Conservation (phyloP, 1,284 basidiomycete species). For the Malassezia brasiliensis region DNA sequence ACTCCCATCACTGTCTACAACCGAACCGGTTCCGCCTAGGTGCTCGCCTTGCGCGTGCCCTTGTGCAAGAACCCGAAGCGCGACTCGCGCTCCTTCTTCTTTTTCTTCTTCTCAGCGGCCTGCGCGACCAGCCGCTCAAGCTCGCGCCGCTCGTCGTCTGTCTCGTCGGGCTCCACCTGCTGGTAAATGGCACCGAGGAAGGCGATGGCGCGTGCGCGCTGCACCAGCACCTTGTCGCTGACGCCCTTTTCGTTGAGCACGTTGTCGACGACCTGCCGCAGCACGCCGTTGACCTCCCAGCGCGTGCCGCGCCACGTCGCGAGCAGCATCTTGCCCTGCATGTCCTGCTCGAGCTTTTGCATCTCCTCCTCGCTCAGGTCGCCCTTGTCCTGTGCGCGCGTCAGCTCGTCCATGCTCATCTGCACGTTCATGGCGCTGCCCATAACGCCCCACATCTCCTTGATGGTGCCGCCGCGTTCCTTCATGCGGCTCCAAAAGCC, state of each 20-base stretch:
- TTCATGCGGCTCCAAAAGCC: slow-evolving; percentile 90
- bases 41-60: not conserved
- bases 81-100: slow-evolving; percentile 20
- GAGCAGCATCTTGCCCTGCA: slow-evolving; percentile 65
- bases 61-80: not conserved
- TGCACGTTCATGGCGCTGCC: slow-evolving; percentile 56
- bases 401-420: slow-evolving; percentile 68
- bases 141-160: slow-evolving; percentile 44
- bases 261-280: slow-evolving; percentile 42
- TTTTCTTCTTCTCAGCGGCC: slow-evolving; percentile 50
- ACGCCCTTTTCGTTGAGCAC: slow-evolving; percentile 46
- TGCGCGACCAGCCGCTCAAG: slow-evolving; percentile 50
- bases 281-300: slow-evolving; percentile 38
- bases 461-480: slow-evolving; percentile 71
- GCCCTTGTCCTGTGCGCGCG: slow-evolving; percentile 75
- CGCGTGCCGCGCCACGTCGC: slow-evolving; percentile 38
- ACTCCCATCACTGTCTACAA: not conserved
- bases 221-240: slow-evolving; percentile 37
- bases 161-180: slow-evolving; percentile 40
- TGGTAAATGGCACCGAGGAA: slow-evolving; percentile 46
- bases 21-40: not conserved
- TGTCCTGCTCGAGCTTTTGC: slow-evolving; percentile 77
- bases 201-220: slow-evolving; percentile 39
- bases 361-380: slow-evolving; percentile 64
- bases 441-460: slow-evolving; percentile 49